A percentile compares a stretch with the other conserved stretches of the same genome.
These are phyloP conservation scores for Globisporangium nagaii DNA, from an alignment of 352 stramenopile species.

Conservation along the genomic window DNA sequence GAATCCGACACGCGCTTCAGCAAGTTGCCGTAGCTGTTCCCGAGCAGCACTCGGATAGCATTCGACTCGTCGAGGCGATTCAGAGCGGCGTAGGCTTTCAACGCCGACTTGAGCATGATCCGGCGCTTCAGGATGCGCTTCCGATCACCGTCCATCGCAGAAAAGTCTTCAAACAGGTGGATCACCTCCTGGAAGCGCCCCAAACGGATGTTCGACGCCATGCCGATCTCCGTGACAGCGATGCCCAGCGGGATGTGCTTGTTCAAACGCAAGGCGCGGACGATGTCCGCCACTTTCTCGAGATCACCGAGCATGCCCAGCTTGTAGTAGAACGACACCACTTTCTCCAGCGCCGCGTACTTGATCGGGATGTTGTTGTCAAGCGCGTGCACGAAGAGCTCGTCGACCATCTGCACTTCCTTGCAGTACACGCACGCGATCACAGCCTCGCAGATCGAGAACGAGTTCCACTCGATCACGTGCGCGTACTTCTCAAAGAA, in stretches of 20 bases:
- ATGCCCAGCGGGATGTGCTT: slow-evolving; percentile 72
- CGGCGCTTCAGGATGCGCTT: slow-evolving; percentile 46
- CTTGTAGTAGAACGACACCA: slow-evolving; percentile 70
- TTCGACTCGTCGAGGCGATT: slow-evolving; percentile 56
- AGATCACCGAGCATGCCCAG: slow-evolving; percentile 52
- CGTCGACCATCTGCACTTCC: slow-evolving; percentile 47
- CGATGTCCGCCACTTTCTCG: slow-evolving; percentile 57
- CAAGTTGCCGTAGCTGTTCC: slow-evolving; percentile 23
- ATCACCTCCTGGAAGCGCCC: slow-evolving; percentile 53
- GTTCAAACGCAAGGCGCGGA: slow-evolving; percentile 61
- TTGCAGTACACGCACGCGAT: slow-evolving; percentile 45
- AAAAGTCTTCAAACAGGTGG: slow-evolving; percentile 75
- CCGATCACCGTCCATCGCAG: slow-evolving; percentile 46
- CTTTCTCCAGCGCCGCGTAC: slow-evolving; percentile 65
- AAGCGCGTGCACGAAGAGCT: slow-evolving; percentile 54
- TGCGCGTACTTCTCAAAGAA: slow-evolving; percentile 45
- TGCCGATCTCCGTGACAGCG: slow-evolving; percentile 67
- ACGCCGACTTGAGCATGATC: slow-evolving; percentile 57
- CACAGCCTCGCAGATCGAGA: slow-evolving; percentile 59
- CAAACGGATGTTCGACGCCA: slow-evolving; percentile 58
- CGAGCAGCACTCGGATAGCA: slow-evolving; percentile 46
- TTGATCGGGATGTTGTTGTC: slow-evolving; percentile 66
- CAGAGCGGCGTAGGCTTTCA: slow-evolving; percentile 46
- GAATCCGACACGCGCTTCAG: slow-evolving; percentile 11
- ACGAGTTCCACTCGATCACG: slow-evolving; percentile 59